Conservation (phyloP, 2,329 filamentous ascomycete genomes). For the Madurella fahalii region DNA sequence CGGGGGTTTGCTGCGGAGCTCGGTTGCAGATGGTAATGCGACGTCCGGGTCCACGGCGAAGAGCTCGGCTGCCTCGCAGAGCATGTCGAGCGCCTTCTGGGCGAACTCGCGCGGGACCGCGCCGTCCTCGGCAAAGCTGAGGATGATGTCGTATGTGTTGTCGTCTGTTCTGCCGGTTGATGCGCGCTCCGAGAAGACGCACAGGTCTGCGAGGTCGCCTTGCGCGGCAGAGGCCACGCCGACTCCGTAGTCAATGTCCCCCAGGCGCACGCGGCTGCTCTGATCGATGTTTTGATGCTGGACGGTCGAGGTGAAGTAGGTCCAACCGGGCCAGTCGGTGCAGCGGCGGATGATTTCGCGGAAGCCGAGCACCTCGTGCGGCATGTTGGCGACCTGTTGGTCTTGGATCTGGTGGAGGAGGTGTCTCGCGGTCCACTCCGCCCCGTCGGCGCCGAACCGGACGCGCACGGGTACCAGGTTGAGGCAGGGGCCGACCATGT, state of each 20-base stretch:
- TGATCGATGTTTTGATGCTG: slow-evolving; percentile 25
- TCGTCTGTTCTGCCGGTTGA: not conserved
- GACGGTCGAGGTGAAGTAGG: slow-evolving; percentile 23
- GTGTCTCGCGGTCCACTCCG: slow-evolving; percentile 33
- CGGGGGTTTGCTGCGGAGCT: not conserved
- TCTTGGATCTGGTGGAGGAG: slow-evolving; percentile 39
- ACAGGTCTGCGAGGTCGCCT: slow-evolving; percentile 24
- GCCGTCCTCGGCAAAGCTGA: slow-evolving; percentile 22
- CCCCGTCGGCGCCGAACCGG: slow-evolving; percentile 24
- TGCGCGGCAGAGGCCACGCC: slow-evolving; percentile 18
- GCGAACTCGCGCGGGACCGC: slow-evolving; percentile 19
- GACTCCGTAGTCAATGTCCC: slow-evolving; percentile 19
- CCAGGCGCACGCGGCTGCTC: slow-evolving; percentile 13
- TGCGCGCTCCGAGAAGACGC: slow-evolving; percentile 17
- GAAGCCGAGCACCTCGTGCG: slow-evolving; percentile 25
- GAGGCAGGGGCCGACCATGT: slow-evolving; percentile 38
- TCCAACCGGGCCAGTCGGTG: slow-evolving; percentile 24
- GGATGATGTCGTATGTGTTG: slow-evolving; percentile 21
- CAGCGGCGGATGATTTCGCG: slow-evolving; percentile 26
- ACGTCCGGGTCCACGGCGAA: slow-evolving; percentile 18
- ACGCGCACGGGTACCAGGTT: slow-evolving; percentile 41
- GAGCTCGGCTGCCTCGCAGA: slow-evolving; percentile 18
- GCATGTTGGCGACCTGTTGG: slow-evolving; percentile 34
- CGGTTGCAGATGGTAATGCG: slow-evolving; percentile 4
- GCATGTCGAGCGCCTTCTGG: slow-evolving; percentile 18